These are phyloP conservation scores for Penicillium sp. DNA, from an alignment of 2,329 filamentous ascomycete genomes.

Conservation along the genomic window DNA sequence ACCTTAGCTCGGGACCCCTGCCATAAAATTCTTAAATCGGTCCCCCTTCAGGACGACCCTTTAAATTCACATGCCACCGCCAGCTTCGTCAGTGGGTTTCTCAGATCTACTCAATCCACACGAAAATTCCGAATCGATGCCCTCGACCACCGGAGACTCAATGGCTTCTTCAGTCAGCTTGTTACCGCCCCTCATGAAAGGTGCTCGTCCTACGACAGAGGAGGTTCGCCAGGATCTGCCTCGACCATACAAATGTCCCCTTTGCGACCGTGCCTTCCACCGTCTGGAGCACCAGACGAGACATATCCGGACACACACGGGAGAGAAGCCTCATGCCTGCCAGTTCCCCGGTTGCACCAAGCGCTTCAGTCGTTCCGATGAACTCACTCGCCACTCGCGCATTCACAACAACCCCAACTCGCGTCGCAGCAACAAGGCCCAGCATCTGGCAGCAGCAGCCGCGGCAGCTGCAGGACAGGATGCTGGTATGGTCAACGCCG, in stretches of 20 bases:
- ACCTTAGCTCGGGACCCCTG: constrained; percentile 24
- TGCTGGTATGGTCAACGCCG: constrained; percentile 41
- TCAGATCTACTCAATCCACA: constrained; percentile 67
- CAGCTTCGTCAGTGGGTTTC: constrained; percentile 70
- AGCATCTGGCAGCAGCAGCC: constrained; percentile 57
- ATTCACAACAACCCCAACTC: constrained; percentile 99
- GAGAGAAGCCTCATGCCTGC: constrained; percentile 96
- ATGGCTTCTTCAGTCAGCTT: constrained; percentile 47
- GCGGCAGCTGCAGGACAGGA: constrained; percentile 55
- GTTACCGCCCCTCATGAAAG: constrained; percentile 45
- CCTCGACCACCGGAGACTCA: constrained; percentile 26
- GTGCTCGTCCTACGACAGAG: constrained; percentile 57
- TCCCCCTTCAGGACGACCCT: neutral
- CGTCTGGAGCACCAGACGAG: constrained; percentile 88
- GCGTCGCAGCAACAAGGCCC: constrained; percentile 81
- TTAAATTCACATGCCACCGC: constrained; percentile 66
- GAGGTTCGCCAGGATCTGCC: constrained; percentile 71
- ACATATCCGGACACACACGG: constrained; percentile 95
- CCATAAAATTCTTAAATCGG: constrained; percentile 18
- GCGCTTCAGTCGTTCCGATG: constrained; percentile 93
- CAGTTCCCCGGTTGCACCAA: constrained; percentile 94
- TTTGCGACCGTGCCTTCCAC: constrained; percentile 98
- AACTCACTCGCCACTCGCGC: constrained; percentile 91
- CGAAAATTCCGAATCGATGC: constrained; percentile 36
- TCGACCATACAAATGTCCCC: constrained; percentile 94